Evolutionary conservation across 1,284 basidiomycete species (phyloP).

Genomic region (Neolentinus lepideus): DNA sequence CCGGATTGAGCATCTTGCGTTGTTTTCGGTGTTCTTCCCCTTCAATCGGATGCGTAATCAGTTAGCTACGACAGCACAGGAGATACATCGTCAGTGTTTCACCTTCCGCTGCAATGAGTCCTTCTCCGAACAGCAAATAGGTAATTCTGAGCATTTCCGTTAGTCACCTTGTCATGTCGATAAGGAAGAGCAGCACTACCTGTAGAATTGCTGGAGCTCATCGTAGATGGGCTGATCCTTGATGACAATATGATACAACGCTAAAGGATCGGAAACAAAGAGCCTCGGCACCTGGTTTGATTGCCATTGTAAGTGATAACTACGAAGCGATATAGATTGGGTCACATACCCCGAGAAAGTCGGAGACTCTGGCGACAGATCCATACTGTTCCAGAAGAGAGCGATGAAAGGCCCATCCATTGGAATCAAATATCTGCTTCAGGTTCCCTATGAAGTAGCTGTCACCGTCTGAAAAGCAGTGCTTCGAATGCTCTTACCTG

Average conservation of each 20-base stretch:
- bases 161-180: not conserved
- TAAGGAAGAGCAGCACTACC: conserved; percentile 4
- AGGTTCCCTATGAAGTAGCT: conserved; percentile 9
- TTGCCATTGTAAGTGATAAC: not conserved
- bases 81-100: not conserved
- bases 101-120: conserved; percentile 19
- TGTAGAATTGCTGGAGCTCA: conserved; percentile 4
- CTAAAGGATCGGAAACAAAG: conserved; percentile 18
- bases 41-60: not conserved
- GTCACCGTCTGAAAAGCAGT: not conserved
- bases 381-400: conserved; percentile 14
- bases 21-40: conserved; percentile 46
- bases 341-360: conserved; percentile 10
- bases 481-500: not conserved
- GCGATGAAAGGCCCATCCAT: conserved; percentile 12
- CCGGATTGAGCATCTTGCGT: conserved; percentile 40
- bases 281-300: conserved; percentile 17
- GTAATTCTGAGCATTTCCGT: not conserved
- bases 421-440: conserved; percentile 7
- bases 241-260: conserved; percentile 18
- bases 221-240: conserved; percentile 20
- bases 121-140: conserved; percentile 28
- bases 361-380: conserved; percentile 11
- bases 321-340: not conserved
- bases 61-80: not conserved